phyloP scores from a whole-genome alignment of 129 eudicot species.

The Centaurea solstitialis region DNA sequence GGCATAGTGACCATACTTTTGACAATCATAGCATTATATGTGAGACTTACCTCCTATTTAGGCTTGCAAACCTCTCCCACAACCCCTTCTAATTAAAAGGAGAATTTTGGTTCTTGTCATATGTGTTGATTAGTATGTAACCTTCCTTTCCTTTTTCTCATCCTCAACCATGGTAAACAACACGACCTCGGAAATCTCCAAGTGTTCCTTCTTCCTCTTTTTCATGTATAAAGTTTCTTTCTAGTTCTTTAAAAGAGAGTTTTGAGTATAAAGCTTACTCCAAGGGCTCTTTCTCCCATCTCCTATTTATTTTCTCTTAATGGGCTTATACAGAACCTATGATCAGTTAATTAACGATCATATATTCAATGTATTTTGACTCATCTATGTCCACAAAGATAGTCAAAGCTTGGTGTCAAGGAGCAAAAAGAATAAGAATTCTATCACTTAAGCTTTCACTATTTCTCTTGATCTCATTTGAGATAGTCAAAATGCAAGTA shows the following conservation, averaged over 20 bases:
- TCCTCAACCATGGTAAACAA: background rate
- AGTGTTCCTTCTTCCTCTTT: too few relatives aligned
- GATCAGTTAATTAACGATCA: too few relatives aligned
- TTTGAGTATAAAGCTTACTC: too few relatives aligned
- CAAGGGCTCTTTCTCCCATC: too few relatives aligned
- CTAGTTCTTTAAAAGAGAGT: too few relatives aligned
- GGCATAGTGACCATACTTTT: background rate
- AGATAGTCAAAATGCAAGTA: background rate
- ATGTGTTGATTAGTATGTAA: background rate
- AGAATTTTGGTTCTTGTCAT: background rate
- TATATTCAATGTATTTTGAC: too few relatives aligned
- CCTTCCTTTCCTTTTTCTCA: background rate
- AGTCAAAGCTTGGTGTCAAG: background rate
- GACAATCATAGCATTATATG: background rate
- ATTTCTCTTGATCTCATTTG: slow-evolving; percentile 7
- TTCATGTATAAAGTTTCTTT: too few relatives aligned
- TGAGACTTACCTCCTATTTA: background rate
- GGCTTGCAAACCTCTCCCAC: background rate
- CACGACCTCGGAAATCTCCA: background rate
- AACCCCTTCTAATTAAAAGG: background rate
- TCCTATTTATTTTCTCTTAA: too few relatives aligned
- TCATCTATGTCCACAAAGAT: too few relatives aligned
- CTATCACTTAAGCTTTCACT: background rate
- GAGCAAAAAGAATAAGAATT: background rate
- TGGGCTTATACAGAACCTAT: too few relatives aligned